Evolutionary conservation across 2,329 filamentous ascomycete genomes (phyloP).

Genomic region (Penicillium verrucosum): DNA sequence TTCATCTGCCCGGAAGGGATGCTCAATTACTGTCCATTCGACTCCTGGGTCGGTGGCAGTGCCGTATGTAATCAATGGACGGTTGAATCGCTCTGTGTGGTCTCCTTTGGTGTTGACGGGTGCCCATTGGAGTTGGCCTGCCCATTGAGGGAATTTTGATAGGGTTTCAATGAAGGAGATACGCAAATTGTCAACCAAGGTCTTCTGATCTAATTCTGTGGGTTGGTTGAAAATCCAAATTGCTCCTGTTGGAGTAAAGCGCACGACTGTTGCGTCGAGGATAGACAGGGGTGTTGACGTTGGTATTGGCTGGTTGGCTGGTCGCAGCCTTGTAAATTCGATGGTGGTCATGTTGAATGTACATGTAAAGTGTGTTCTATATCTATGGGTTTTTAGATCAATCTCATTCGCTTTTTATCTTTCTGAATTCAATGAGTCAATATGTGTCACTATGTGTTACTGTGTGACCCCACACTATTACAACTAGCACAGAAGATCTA

Average conservation of each 20-base stretch:
- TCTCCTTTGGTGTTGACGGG: neutral
- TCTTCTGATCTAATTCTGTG: neutral
- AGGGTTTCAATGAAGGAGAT: constrained; percentile 1
- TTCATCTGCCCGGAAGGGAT: neutral
- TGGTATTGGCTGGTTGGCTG: neutral
- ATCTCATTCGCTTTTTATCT: neutral
- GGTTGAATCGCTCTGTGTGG: constrained; percentile 12
- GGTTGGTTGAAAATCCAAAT: constrained; percentile 5
- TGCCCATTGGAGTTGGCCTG: constrained; percentile 15
- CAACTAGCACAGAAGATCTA: neutral
- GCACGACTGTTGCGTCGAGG: constrained; percentile 12
- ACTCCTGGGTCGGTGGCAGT: constrained; percentile 4
- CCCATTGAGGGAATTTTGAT: constrained; percentile 11
- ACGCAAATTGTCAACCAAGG: neutral
- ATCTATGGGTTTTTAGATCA: neutral
- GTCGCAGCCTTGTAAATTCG: neutral
- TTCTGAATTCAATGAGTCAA: neutral
- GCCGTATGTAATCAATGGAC: constrained; percentile 5
- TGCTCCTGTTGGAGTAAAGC: constrained; percentile 9
- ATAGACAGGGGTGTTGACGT: constrained; percentile 10
- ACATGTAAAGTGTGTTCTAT: neutral
- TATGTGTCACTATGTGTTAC: neutral
- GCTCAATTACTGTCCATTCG: constrained; percentile 4
- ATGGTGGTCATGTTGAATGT: neutral
- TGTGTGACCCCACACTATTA: neutral